Percentiles rank a stretch among this genome's conserved stretches.
phyloP scores from a whole-genome alignment of 192 early-diverging fungal species.

The Coemansia sp. region DNA sequence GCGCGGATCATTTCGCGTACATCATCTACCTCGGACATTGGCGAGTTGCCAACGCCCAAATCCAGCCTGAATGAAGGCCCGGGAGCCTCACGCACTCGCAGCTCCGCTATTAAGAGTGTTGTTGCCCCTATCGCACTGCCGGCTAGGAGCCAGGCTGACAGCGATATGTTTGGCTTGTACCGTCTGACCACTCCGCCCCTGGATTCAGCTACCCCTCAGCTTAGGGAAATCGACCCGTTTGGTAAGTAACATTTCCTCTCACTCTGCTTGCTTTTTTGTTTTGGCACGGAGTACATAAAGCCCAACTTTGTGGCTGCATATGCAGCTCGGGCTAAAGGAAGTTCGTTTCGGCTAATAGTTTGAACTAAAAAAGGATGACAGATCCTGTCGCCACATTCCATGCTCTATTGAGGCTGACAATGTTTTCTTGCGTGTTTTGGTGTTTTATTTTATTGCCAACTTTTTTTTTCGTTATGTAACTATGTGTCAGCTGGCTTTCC shows the following conservation, averaged over 20 bases:
- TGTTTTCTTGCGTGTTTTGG: neutral
- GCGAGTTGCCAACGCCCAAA: constrained; percentile 34
- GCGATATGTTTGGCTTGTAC: constrained; percentile 19
- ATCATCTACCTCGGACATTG: constrained; percentile 15
- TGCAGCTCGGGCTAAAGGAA: neutral
- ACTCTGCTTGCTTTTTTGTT: neutral
- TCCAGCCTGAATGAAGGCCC: constrained; percentile 28
- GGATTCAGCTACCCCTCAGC: constrained; percentile 17
- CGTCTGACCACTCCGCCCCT: constrained; percentile 38
- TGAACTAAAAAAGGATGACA: neutral
- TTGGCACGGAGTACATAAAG: neutral
- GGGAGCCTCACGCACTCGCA: constrained; percentile 7
- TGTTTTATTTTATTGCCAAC: constrained; percentile 5
- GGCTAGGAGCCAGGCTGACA: constrained; percentile 9
- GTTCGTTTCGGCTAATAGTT: neutral
- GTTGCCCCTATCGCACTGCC: neutral
- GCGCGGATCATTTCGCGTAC: neutral
- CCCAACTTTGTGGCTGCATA: neutral
- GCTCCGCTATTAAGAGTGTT: neutral
- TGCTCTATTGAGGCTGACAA: neutral
- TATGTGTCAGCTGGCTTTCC: constrained; percentile 7
- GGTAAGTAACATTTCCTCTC: constrained; percentile 29
- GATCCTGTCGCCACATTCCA: constrained; percentile 1
- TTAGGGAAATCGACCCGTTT: constrained; percentile 46
- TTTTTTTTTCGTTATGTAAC: neutral